Evolutionary conservation across 768 basidiomycete genomes (phyloP), one percentile per base, ranked within the genome.

Genomic region (Mycena rosella): DNA sequence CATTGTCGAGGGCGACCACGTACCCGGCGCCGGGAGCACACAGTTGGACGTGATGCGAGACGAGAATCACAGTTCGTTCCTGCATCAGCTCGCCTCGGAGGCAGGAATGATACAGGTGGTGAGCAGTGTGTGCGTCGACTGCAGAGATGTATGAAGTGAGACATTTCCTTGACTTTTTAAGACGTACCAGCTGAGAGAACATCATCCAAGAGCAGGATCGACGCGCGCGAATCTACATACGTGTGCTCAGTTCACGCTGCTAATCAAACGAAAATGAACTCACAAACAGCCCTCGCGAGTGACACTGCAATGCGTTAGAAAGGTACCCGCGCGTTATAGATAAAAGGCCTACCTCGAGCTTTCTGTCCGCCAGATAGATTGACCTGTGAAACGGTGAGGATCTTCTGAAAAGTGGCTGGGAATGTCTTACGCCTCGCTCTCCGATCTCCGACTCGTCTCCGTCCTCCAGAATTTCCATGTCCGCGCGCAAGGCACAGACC

Each of bases 41-140:
- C 8, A 99, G 85, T 73, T 95, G 92, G 30, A 98, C 92, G 74
- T 96, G 95, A 74, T 99, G 97, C 6, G 96, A 98, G 57, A 98
- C 97, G 20, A 99, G 85, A 64, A 99, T 88, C 67, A 96, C 82
- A 0, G 97, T 98, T 40, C 96, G 86, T n/a, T 89, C 90, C 54
- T 81, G 79, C 84, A 96, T 88, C 32, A 98, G 84, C 15, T 91
- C 88, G 18, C 97, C 96, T 72, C 88, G 89, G 38, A 99, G 81
- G 72, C 96, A 97, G 71, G 93, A 78, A 51, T 89, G 81, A 78
- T 90, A 96, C n/a, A 99, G 85, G 73, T 97, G 94, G 67, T 93
- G 87, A 13, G 96, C 96, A 5, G 95, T 96, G 74, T 96, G 95
- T 0, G 96, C 94, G 74, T 98, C 96, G 48, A 98, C 96, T 85